These are phyloP conservation scores for Quaeritorhiza haematococci DNA, from an alignment of 371 early-diverging fungal genomes.

Conservation along the genomic window DNA sequence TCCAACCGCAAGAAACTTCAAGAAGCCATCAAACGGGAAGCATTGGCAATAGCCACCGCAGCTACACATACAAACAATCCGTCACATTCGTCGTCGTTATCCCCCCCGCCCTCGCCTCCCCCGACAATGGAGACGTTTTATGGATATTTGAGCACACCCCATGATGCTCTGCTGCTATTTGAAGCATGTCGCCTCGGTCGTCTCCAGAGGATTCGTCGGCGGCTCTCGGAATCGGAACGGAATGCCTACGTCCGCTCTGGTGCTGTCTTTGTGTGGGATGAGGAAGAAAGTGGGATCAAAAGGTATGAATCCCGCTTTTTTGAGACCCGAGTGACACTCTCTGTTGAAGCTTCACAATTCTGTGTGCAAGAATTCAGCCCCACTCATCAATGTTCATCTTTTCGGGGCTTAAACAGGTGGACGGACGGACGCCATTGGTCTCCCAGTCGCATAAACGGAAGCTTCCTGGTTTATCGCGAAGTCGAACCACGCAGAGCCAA, in stretches of 20 bases:
- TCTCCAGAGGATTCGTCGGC: constrained; percentile 61
- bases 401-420: too few relatives aligned
- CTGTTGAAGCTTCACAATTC: background rate
- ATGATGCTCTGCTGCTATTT: constrained; percentile 77
- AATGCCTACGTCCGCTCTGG: constrained; percentile 65
- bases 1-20: too few relatives aligned
- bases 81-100: too few relatives aligned
- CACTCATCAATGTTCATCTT: too few relatives aligned
- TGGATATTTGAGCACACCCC: constrained; percentile 70
- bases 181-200: constrained; percentile 72
- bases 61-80: too few relatives aligned
- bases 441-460: constrained; percentile 57
- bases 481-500: constrained; percentile 8
- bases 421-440: constrained; percentile 84
- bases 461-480: constrained; percentile 27
- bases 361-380: too few relatives aligned
- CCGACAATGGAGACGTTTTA: constrained; percentile 40
- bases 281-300: constrained; percentile 78
- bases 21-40: too few relatives aligned
- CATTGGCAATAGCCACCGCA: too few relatives aligned
- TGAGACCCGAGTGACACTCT: background rate
- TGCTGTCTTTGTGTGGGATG: constrained; percentile 83
- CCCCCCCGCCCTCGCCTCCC: too few relatives aligned
- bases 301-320: constrained; percentile 22
- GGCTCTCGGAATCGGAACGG: constrained; percentile 73